A percentile compares a stretch with the other conserved stretches of the same genome.
phyloP scores from a whole-genome alignment of 2,329 filamentous ascomycete genomes.

The Arthroderma sp. region DNA sequence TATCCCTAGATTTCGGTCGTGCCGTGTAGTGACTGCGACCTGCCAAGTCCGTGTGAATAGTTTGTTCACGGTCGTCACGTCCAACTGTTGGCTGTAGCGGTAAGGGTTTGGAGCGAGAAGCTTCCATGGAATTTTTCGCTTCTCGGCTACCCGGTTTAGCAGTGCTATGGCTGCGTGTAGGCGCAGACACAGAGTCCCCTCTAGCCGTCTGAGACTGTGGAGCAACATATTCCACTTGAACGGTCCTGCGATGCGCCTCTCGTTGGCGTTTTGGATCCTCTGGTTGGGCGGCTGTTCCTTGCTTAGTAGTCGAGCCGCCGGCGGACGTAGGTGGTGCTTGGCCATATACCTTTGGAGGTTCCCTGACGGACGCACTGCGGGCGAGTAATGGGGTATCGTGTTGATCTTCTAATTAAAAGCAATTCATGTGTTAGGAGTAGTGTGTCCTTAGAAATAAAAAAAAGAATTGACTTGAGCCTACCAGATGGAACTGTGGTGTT shows the following conservation, averaged over 20 bases:
- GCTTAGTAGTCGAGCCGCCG: constrained; percentile 56
- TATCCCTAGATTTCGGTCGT: constrained; percentile 36
- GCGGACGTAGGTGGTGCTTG: constrained; percentile 1
- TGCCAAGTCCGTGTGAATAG: constrained; percentile 11
- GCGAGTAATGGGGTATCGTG: constrained; percentile 52
- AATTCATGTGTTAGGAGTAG: too few relatives aligned
- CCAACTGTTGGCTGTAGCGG: constrained; percentile 43
- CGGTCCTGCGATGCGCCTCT: constrained; percentile 82
- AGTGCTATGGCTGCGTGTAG: background rate
- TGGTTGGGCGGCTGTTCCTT: constrained; percentile 56
- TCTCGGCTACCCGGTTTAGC: background rate
- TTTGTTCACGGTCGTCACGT: constrained; percentile 23
- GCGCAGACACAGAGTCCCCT: constrained; percentile 35
- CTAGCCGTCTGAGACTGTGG: constrained; percentile 75
- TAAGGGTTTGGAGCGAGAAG: constrained; percentile 38
- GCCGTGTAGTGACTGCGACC: constrained; percentile 19
- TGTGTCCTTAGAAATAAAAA: background rate
- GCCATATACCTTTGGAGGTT: constrained; percentile 54
- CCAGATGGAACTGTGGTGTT: constrained; percentile 56
- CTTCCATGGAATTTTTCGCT: background rate
- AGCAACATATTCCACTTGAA: constrained; percentile 95
- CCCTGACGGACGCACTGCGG: constrained; percentile 86
- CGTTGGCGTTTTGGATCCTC: constrained; percentile 36
- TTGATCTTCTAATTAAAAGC: constrained; percentile 29
- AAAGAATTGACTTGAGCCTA: constrained; percentile 23